Base-by-base conservation (phyloP, 2,329 filamentous ascomycete genomes). In the Microsporum ferrugineum region DNA sequence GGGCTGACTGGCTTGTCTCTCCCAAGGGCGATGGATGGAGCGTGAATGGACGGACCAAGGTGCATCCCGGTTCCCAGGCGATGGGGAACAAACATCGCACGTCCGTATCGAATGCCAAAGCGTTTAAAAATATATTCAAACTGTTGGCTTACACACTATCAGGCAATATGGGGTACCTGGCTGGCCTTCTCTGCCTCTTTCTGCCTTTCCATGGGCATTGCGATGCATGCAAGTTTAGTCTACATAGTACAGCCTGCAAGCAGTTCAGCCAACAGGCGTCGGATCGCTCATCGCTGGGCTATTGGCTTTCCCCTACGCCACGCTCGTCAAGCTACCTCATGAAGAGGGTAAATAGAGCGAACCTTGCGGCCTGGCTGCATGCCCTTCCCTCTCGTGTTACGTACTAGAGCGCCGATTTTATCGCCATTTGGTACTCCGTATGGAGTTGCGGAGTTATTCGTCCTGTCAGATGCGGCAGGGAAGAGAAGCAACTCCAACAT, bases 261-360 rank as follows among this genome's bases (percentile, higher is more conserved):
- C 43, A 47, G 17, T 12, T 47, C 43, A 47, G 43, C 43, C 43
- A 47, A 47, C 43, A 47, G 17, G 43, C 43, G 23, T 47, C 43
- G 27, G 43, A 47, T 47, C 43, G 43, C 43, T 47, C 43, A 23
- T 47, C 43, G 17, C 23, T 47, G 43, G 43, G 43, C 43, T 47
- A 47, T 47, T 53, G 49, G 49, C 49, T 53, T 53, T n/a, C 31
- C 43, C 49, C 49, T n/a, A 53, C 49, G 49, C 49, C 49, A 53
- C 31, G 49, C 49, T 53, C 49, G 49, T 53, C 49, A 53, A 53
- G 49, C 31, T 53, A 34, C 43, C 7, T 47, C n/a, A 31, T 53
- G 27, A n/a, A n/a, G 23, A 34, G 27, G 17, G 49, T 33, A 33
- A 43, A 53, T 53, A 34, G 49, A 53, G 31, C 49, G 49, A 53